These are phyloP conservation scores for Juglanconis juglandina DNA, from an alignment of 2,329 filamentous ascomycete genomes.

Conservation along the genomic window DNA sequence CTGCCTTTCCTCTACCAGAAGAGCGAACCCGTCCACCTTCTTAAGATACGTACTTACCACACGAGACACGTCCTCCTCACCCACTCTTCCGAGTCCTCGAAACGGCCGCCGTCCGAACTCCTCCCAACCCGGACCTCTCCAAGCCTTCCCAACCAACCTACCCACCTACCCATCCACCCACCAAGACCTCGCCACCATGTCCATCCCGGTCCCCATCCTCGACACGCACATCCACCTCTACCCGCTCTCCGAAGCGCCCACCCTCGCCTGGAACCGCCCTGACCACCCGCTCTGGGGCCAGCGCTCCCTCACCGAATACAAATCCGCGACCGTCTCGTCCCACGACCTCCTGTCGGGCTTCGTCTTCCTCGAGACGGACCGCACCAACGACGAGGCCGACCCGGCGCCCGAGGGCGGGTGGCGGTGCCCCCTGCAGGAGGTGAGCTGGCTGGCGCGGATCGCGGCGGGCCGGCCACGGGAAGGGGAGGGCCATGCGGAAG, in stretches of 20 bases:
- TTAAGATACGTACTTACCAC: too few relatives aligned
- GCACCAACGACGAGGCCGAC: slow-evolving; percentile 54
- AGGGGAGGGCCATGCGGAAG: slow-evolving; percentile 55
- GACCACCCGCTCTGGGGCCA: slow-evolving; percentile 58
- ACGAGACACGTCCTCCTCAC: too few relatives aligned
- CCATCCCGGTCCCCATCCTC: slow-evolving; percentile 57
- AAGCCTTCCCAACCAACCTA: neutral
- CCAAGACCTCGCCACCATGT: slow-evolving; percentile 2
- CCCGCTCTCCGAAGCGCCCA: slow-evolving; percentile 62
- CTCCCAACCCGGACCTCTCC: neutral
- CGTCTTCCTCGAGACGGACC: slow-evolving; percentile 80
- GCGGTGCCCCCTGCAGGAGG: slow-evolving; percentile 66
- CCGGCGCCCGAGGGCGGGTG: slow-evolving; percentile 49
- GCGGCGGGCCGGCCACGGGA: slow-evolving; percentile 55
- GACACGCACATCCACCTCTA: slow-evolving; percentile 93
- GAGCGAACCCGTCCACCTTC: too few relatives aligned
- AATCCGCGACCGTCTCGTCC: slow-evolving; percentile 38
- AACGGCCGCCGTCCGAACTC: too few relatives aligned
- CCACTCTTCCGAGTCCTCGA: too few relatives aligned
- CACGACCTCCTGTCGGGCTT: slow-evolving; percentile 60
- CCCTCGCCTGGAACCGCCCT: slow-evolving; percentile 67
- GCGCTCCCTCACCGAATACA: slow-evolving; percentile 64
- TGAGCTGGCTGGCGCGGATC: slow-evolving; percentile 66
- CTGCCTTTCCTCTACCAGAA: too few relatives aligned
- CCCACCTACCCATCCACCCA: neutral